A percentile compares a stretch with the other conserved stretches of the same genome.
These are phyloP conservation scores for Comarum palustre DNA, from an alignment of 306 rosid species.

Conservation along the genomic window DNA sequence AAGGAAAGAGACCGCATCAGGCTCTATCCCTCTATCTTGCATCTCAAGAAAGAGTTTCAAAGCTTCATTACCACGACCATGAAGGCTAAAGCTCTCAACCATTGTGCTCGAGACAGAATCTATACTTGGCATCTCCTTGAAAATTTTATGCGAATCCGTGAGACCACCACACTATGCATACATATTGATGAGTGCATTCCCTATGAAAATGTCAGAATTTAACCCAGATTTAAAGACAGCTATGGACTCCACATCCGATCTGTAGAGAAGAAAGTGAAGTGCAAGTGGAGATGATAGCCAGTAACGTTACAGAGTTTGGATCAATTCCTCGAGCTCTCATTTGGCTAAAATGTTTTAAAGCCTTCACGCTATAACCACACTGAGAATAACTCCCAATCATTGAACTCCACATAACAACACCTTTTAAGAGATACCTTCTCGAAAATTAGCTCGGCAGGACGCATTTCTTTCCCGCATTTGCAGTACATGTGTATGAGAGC, in stretches of 20 bases:
- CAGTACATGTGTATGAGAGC: slow-evolving; percentile 59
- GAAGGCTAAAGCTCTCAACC: slow-evolving; percentile 53
- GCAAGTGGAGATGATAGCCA: slow-evolving; percentile 59
- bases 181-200: slow-evolving; percentile 62
- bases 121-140: slow-evolving; percentile 46
- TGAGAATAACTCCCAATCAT: slow-evolving; percentile 52
- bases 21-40: slow-evolving; percentile 43
- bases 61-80: slow-evolving; percentile 58
- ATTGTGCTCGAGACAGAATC: slow-evolving; percentile 55
- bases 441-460: slow-evolving; percentile 43
- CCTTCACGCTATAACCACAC: slow-evolving; percentile 40
- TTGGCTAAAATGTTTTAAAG: slow-evolving; percentile 47
- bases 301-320: slow-evolving; percentile 56
- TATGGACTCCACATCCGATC: slow-evolving; percentile 43
- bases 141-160: slow-evolving; percentile 34
- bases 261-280: slow-evolving; percentile 39
- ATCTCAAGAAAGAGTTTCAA: slow-evolving; percentile 48
- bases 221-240: slow-evolving; percentile 49
- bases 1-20: slow-evolving; percentile 51
- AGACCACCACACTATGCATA: slow-evolving; percentile 66
- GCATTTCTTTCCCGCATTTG: slow-evolving; percentile 35
- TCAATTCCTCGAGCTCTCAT: slow-evolving; percentile 47
- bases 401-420: slow-evolving; percentile 68
- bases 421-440: slow-evolving; percentile 40
- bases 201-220: slow-evolving; percentile 35